phyloP scores from a whole-genome alignment of 2,329 filamentous ascomycete genomes.

The Colletotrichum siamense region DNA sequence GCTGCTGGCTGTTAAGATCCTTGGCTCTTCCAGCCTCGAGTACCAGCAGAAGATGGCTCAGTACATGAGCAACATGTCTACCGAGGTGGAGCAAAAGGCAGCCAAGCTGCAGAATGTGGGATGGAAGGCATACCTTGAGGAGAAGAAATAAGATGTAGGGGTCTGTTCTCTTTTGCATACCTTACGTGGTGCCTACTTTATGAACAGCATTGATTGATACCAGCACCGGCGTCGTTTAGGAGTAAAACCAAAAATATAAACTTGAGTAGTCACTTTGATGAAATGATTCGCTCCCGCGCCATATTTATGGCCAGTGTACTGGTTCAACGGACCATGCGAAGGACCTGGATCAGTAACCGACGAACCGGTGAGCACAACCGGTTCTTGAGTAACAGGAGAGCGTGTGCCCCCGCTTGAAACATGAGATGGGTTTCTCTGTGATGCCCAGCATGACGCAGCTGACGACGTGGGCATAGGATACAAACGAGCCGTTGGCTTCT shows the following conservation, averaged over 20 bases:
- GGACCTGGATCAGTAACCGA: background rate
- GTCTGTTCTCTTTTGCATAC: background rate
- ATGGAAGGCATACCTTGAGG: constrained; percentile 58
- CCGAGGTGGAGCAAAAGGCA: constrained; percentile 70
- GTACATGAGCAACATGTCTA: constrained; percentile 68
- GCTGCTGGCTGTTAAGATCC: constrained; percentile 71
- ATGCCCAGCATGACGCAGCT: background rate
- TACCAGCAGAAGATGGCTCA: constrained; percentile 62
- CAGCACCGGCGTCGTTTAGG: constrained; percentile 9
- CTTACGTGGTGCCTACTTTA: background rate
- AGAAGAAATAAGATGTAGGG: constrained; percentile 28
- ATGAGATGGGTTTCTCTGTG: background rate
- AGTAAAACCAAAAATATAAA: background rate
- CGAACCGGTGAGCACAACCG: background rate
- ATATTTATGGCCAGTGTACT: background rate
- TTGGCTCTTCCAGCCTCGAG: constrained; percentile 63
- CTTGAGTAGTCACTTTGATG: background rate
- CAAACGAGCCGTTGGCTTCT: background rate
- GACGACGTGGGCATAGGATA: background rate
- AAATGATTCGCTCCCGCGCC: background rate
- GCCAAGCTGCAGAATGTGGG: constrained; percentile 59
- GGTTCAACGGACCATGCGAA: background rate
- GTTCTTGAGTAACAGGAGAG: background rate
- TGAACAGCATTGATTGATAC: constrained; percentile 19
- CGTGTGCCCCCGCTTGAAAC: background rate